Evolutionary conservation across 768 basidiomycete species (phyloP), one percentile per base, ranked within the genome.

Genomic region (Piloderma croceum): DNA sequence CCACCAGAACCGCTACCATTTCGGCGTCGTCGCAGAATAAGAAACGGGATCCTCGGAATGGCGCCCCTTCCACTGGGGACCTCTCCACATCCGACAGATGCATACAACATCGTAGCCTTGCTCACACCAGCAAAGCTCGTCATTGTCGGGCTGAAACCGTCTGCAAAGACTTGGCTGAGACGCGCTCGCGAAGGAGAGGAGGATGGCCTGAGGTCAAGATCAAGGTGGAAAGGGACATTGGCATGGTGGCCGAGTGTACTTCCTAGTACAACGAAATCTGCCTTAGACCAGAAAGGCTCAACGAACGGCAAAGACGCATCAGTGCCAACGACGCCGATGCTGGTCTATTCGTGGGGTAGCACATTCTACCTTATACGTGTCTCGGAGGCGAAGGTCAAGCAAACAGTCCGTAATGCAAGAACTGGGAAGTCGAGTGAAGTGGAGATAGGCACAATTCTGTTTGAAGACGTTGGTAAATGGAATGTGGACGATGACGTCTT

Each of bases 141-240:
- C 10, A 76, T 98, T 24, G 91, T 98, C 7, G 92, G 92, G 5
- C 59, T 99, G 45, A 92, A 90, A 51, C 96, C 96, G 3, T 74
- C 79, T 0, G 89, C 96, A 6, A 81, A 86, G 54, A 99, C 93
- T 0, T 97, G 92, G 91, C 84, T 86, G 54, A 82, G 88, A 54
- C 75, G 70, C 39, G 67, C 79, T 44, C 79, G 86, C 7, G 68
- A 71, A 10, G 52, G 65, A 7, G 74, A 74, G 40, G 68, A 68
- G 7, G 63, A 61, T 3, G 49, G 54, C n/a, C 57, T 61, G 42
- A 67, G 64, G 47, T 61, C 66, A 12, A 65, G 53, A 38, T 76
- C 70, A 13, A 67, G 67, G 51, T 68, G 73, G 61, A 75, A 71
- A 43, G 90, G 89, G 0, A 63, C 76, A 9, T 51, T 93, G 36